These are phyloP conservation scores for Amanita muscaria DNA, from an alignment of 768 basidiomycete genomes.

Conservation along the genomic window DNA sequence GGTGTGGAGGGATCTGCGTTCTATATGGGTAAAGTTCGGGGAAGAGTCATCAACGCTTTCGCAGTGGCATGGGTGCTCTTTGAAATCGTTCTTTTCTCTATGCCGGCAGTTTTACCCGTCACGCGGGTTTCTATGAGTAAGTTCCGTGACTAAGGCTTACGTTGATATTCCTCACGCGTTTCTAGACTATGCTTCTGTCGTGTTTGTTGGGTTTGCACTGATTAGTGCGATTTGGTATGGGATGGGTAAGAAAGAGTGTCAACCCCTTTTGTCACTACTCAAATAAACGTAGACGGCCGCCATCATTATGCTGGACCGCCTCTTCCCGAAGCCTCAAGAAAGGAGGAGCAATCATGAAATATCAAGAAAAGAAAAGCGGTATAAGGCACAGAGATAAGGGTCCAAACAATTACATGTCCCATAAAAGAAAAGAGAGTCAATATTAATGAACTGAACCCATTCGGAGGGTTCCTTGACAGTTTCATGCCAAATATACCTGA, in stretches of 20 bases:
- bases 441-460: slow-evolving; percentile 80
- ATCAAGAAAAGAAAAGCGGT: too few relatives aligned
- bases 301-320: too few relatives aligned
- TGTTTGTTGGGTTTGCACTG: slow-evolving; percentile 52
- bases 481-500: slow-evolving; percentile 66
- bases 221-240: too few relatives aligned
- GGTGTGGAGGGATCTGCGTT: slow-evolving; percentile 44
- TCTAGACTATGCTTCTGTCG: slow-evolving; percentile 65
- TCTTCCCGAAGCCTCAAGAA: too few relatives aligned
- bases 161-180: slow-evolving; percentile 1
- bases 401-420: too few relatives aligned
- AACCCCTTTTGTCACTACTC: too few relatives aligned
- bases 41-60: slow-evolving; percentile 36
- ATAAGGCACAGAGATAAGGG: too few relatives aligned
- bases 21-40: slow-evolving; percentile 32
- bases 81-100: slow-evolving; percentile 58
- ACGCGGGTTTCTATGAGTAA: slow-evolving; percentile 39
- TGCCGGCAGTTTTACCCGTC: slow-evolving; percentile 56
- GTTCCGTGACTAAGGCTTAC: slow-evolving; percentile 11
- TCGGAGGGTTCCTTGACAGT: slow-evolving; percentile 57
- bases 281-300: too few relatives aligned
- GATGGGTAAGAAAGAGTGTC: too few relatives aligned
- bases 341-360: too few relatives aligned
- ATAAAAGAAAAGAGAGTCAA: too few relatives aligned
- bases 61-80: slow-evolving; percentile 55